Evolutionary conservation across 305 asterid genomes (phyloP).

Genomic region (Striga hermonthica): DNA sequence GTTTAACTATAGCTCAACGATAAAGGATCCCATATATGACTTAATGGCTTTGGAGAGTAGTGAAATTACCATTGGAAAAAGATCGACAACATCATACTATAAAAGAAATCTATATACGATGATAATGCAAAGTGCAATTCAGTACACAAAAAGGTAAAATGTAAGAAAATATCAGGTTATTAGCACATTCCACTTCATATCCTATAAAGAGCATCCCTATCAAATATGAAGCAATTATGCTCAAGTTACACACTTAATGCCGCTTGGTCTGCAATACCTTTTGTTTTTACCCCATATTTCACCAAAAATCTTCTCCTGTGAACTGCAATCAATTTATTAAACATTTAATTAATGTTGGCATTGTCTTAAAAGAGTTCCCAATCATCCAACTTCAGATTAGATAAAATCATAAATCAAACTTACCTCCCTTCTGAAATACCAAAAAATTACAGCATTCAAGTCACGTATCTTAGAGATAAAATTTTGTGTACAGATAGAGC

Average conservation of each 20-base stretch:
- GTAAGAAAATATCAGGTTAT: conserved; percentile 17
- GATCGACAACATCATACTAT: too few species aligned
- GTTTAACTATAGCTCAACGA: neutral
- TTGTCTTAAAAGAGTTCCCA: neutral
- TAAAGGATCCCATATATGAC: too few species aligned
- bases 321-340: conserved; percentile 14
- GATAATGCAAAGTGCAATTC: neutral
- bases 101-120: neutral
- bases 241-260: too few species aligned
- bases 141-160: neutral
- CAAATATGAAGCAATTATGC: too few species aligned
- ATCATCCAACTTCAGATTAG: neutral
- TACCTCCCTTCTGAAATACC: neutral
- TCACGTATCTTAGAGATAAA: too few species aligned
- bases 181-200: neutral
- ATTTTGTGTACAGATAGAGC: too few species aligned
- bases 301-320: conserved; percentile 4
- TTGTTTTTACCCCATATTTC: neutral
- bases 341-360: neutral
- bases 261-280: neutral
- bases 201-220: too few species aligned
- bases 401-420: neutral
- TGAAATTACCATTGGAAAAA: too few species aligned
- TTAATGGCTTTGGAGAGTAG: too few species aligned
- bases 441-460: too few species aligned